These are phyloP conservation scores for Rhodotorula toruloides DNA, from an alignment of 768 basidiomycete species.

Conservation along the genomic window DNA sequence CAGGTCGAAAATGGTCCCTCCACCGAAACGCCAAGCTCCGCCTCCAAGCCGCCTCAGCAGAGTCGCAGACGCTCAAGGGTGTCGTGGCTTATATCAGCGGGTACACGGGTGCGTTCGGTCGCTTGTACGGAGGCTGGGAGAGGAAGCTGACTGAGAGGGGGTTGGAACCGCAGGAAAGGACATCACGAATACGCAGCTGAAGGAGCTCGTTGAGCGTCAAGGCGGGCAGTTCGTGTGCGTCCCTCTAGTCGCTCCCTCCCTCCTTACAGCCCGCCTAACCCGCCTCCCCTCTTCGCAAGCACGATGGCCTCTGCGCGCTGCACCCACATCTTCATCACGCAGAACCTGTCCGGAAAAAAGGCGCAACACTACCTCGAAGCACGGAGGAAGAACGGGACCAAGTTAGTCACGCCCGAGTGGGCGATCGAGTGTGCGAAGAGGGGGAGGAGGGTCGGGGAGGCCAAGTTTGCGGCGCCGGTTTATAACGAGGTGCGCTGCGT, in stretches of 20 bases:
- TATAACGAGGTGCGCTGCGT: constrained; percentile 14
- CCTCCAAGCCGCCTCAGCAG: constrained; percentile 50
- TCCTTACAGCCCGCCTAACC: background rate
- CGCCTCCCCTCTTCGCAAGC: constrained; percentile 46
- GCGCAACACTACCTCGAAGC: constrained; percentile 60
- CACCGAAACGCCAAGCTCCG: constrained; percentile 52
- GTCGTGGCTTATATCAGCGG: constrained; percentile 46
- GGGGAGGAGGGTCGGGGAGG: constrained; percentile 61
- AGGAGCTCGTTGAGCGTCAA: constrained; percentile 59
- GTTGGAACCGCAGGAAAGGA: constrained; percentile 49
- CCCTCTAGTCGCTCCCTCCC: constrained; percentile 39
- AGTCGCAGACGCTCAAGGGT: constrained; percentile 42
- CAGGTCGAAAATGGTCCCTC: constrained; percentile 44
- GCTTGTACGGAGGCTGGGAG: constrained; percentile 53
- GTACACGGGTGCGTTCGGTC: constrained; percentile 51
- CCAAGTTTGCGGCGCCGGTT: constrained; percentile 51
- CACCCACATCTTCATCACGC: constrained; percentile 74
- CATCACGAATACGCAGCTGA: constrained; percentile 77
- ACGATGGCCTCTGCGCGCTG: constrained; percentile 55
- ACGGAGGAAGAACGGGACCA: constrained; percentile 53
- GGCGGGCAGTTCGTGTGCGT: constrained; percentile 64
- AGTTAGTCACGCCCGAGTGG: constrained; percentile 57
- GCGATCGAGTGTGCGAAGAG: constrained; percentile 57
- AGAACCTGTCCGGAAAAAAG: constrained; percentile 65
- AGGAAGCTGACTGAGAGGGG: constrained; percentile 48